Percentiles rank a stretch among this genome's conserved stretches.
These are phyloP conservation scores for Penicillium coffeae DNA, from an alignment of 495 filamentous ascomycete species.

Conservation along the genomic window DNA sequence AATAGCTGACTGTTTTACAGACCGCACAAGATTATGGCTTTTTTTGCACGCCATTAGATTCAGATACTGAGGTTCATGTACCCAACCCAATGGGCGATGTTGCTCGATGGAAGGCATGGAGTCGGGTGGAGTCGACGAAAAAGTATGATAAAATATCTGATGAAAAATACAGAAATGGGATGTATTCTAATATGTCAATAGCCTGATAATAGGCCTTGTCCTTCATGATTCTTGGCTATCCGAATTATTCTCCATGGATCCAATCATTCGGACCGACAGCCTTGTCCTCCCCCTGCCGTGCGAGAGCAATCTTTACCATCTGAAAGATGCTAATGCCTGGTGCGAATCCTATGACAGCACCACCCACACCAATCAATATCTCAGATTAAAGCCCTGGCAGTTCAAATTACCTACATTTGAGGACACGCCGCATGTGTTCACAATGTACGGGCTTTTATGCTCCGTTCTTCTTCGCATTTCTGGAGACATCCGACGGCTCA, in stretches of 20 bases:
- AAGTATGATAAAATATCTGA: not conserved
- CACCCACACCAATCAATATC: not conserved
- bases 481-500: slow-evolving; percentile 4
- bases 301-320: slow-evolving; percentile 1
- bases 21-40: slow-evolving; percentile 3
- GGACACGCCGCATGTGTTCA: slow-evolving; percentile 2
- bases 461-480: slow-evolving; percentile 7
- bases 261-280: slow-evolving; percentile 2
- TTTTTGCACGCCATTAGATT: slow-evolving; percentile 3
- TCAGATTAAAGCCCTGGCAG: slow-evolving; percentile 1
- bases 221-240: slow-evolving; percentile 13
- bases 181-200: not conserved
- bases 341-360: not conserved
- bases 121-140: slow-evolving; percentile 8
- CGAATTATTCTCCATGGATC: slow-evolving; percentile 1
- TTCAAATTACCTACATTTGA: slow-evolving; percentile 4
- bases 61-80: not conserved
- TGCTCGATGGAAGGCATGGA: slow-evolving; percentile 8
- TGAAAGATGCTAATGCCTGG: not conserved
- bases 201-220: slow-evolving; percentile 10
- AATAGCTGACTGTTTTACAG: not conserved
- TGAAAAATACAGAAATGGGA: not conserved
- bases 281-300: not conserved
- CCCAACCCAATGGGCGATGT: not conserved
- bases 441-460: slow-evolving; percentile 9